Percentiles rank a stretch among this genome's conserved stretches.
phyloP scores from a whole-genome alignment of 129 eudicot species.

The Artemisia annua region DNA sequence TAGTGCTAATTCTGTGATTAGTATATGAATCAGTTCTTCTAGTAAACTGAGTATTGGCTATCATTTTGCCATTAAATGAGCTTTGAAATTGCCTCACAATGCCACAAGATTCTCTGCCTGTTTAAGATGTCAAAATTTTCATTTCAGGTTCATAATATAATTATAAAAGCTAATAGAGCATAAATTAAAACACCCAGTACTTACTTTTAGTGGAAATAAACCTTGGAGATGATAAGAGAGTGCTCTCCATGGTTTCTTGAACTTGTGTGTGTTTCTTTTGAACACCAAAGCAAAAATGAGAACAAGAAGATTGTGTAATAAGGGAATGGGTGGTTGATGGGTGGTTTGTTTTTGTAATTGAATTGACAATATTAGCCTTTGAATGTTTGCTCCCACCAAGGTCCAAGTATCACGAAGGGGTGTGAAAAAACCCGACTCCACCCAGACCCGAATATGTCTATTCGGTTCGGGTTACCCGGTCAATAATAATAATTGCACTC shows the following conservation, averaged over 20 bases:
- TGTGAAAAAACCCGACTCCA: no score
- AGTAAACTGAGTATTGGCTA: slow-evolving; percentile 22
- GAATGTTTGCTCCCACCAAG: background rate
- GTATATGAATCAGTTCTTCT: slow-evolving; percentile 28
- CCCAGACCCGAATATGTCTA: no score
- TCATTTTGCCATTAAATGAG: slow-evolving; percentile 50
- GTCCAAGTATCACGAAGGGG: no score
- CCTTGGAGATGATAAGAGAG: slow-evolving; percentile 51
- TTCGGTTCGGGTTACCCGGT: no score
- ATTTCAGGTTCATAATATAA: slow-evolving; percentile 2
- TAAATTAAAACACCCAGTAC: slow-evolving; percentile 5
- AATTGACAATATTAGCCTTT: slow-evolving; percentile 38
- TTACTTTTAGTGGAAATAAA: slow-evolving; percentile 48
- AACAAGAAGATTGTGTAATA: slow-evolving; percentile 18
- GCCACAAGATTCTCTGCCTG: slow-evolving; percentile 10
- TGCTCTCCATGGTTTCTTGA: slow-evolving; percentile 47
- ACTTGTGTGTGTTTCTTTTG: slow-evolving; percentile 12
- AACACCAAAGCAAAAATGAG: slow-evolving; percentile 12
- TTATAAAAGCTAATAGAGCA: background rate
- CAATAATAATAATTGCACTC: no score
- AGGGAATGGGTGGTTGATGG: slow-evolving; percentile 42
- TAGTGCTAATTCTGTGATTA: slow-evolving; percentile 33
- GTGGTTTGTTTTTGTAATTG: background rate
- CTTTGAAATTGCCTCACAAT: slow-evolving; percentile 46
- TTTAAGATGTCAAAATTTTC: background rate